Evolutionary conservation across 495 filamentous ascomycete genomes (phyloP).

Genomic region (Daldinia vernicosa): DNA sequence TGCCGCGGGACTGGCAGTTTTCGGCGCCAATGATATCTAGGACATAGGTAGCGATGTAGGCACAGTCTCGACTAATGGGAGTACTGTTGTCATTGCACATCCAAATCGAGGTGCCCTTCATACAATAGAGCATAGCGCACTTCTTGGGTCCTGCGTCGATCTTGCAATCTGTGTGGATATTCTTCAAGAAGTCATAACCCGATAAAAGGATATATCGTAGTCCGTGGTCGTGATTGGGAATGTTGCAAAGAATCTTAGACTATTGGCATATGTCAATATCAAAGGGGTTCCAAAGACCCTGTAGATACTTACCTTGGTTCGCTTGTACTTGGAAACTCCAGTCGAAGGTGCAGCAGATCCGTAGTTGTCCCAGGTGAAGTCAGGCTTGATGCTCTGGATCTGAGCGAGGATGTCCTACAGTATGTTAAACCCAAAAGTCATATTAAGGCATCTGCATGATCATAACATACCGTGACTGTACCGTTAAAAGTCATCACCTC

Average conservation of each 20-base stretch:
- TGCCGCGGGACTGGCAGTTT: not conserved
- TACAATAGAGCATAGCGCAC: slow-evolving; percentile 24
- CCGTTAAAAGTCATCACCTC: slow-evolving; percentile 26
- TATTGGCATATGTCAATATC: slow-evolving; percentile 7
- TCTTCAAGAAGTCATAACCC: slow-evolving; percentile 23
- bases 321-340: not conserved
- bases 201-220: not conserved
- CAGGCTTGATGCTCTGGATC: slow-evolving; percentile 27
- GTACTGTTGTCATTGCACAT: slow-evolving; percentile 32
- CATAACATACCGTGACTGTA: slow-evolving; percentile 17
- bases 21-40: slow-evolving; percentile 13
- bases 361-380: slow-evolving; percentile 28
- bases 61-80: slow-evolving; percentile 5
- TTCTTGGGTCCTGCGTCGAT: slow-evolving; percentile 24
- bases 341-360: not conserved
- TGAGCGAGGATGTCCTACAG: slow-evolving; percentile 17
- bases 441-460: not conserved
- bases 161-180: slow-evolving; percentile 9
- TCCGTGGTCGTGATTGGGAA: not conserved
- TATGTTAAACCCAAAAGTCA: not conserved
- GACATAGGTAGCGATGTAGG: slow-evolving; percentile 12
- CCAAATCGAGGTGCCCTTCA: not conserved
- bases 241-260: slow-evolving; percentile 11
- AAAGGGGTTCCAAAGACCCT: not conserved
- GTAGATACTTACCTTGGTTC: slow-evolving; percentile 3